A percentile compares a stretch with the other conserved stretches of the same genome.
phyloP scores from a whole-genome alignment of 306 rosid genomes.

The Adenanthera pavonina region DNA sequence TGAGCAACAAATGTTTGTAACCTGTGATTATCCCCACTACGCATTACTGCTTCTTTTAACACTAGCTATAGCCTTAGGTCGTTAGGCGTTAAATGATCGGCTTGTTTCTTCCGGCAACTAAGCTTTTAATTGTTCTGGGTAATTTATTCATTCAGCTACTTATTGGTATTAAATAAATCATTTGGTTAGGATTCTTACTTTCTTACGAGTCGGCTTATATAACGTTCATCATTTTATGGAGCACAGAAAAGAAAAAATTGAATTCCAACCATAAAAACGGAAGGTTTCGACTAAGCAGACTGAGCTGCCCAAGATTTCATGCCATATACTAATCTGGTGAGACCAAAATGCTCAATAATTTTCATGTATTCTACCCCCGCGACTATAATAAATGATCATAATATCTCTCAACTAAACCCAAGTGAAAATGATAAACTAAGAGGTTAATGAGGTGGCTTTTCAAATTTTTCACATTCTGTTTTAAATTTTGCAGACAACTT shows the following conservation, averaged over 20 bases:
- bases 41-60: not conserved
- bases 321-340: not conserved
- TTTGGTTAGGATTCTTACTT: not conserved
- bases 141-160: not conserved
- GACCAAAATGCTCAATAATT: not conserved
- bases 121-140: not conserved
- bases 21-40: not conserved
- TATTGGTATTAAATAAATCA: not conserved
- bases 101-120: not conserved
- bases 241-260: too few relatives aligned
- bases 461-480: constrained; percentile 12
- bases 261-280: too few relatives aligned
- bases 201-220: not conserved
- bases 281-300: not conserved
- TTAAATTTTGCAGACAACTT: not conserved
- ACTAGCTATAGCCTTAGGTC: not conserved
- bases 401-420: constrained; percentile 2
- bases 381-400: not conserved
- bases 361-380: not conserved
- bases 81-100: not conserved
- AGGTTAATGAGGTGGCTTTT: not conserved
- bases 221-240: not conserved
- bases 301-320: not conserved
- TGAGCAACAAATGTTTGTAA: not conserved
- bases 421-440: not conserved